These are phyloP conservation scores for Eremothecium cymbalariae DNA, from an alignment of 1,139 yeast genomes.

Conservation along the genomic window DNA sequence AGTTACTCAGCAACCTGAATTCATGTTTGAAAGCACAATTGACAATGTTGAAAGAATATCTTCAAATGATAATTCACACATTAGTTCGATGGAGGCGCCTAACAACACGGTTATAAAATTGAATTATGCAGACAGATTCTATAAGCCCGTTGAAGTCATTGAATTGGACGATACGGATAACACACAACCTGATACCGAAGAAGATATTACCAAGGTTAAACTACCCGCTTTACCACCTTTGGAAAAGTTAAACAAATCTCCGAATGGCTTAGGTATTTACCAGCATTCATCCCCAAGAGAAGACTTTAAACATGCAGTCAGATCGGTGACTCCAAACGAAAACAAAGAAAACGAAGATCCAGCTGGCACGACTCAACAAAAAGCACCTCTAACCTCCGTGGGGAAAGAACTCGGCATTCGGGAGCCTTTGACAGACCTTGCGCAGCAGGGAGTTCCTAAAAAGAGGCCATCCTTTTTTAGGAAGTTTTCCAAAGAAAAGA, in stretches of 20 bases:
- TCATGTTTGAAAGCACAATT: conserved; percentile 23
- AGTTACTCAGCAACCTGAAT: conserved; percentile 24
- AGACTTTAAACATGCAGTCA: too few relatives aligned
- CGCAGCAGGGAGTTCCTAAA: conserved; percentile 15
- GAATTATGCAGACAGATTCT: conserved; percentile 28
- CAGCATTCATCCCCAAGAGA: too few relatives aligned
- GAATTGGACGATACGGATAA: conserved; percentile 8
- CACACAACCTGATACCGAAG: conserved; percentile 13
- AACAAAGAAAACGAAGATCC: conserved; percentile 17
- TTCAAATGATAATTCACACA: conserved; percentile 6
- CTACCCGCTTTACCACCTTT: conserved; percentile 33
- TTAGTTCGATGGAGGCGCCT: neutral
- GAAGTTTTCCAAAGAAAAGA: conserved; percentile 45
- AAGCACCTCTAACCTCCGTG: conserved; percentile 30
- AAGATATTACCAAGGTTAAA: conserved; percentile 16
- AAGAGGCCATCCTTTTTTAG: conserved; percentile 42
- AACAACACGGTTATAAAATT: conserved; percentile 16
- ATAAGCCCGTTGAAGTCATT: conserved; percentile 3
- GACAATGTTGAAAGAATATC: conserved; percentile 30
- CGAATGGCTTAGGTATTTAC: conserved; percentile 28
- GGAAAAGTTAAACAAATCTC: conserved; percentile 17
- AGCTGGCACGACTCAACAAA: too few relatives aligned
- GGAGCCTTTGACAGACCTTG: conserved; percentile 15
- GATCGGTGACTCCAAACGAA: conserved; percentile 11
- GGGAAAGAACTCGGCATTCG: conserved; percentile 10